Conservation (phyloP, 1,284 basidiomycete species). For the Trichosporon inkin region DNA sequence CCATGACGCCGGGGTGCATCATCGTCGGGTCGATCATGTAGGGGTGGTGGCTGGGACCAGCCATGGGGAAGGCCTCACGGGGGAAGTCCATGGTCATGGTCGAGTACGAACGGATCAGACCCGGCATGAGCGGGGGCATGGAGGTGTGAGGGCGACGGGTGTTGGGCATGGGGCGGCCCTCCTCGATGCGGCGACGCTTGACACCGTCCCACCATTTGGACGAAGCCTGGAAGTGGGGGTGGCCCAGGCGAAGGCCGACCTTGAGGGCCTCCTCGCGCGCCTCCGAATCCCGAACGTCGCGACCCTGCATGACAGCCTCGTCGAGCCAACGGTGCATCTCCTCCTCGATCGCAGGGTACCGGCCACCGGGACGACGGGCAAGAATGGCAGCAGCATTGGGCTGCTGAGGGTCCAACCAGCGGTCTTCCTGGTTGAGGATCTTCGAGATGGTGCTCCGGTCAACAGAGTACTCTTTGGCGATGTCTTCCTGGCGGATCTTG, state of each 20-base stretch:
- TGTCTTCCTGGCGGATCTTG: slow-evolving; percentile 28
- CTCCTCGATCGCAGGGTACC: slow-evolving; percentile 27
- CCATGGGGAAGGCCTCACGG: slow-evolving; percentile 19
- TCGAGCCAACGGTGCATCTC: slow-evolving; percentile 28
- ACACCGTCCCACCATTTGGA: slow-evolving; percentile 30
- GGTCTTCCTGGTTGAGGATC: slow-evolving; percentile 27
- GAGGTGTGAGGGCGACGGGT: slow-evolving; percentile 17
- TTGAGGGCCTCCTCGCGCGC: slow-evolving; percentile 25
- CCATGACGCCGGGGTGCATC: slow-evolving; percentile 11
- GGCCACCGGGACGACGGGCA: slow-evolving; percentile 21
- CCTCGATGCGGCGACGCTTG: slow-evolving; percentile 25
- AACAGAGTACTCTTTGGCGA: slow-evolving; percentile 28
- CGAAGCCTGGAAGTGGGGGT: slow-evolving; percentile 27
- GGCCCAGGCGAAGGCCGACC: slow-evolving; percentile 21
- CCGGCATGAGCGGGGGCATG: slow-evolving; percentile 9
- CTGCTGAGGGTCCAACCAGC: slow-evolving; percentile 24
- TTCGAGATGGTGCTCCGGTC: slow-evolving; percentile 28
- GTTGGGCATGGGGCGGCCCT: slow-evolving; percentile 24
- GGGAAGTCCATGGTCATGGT: slow-evolving; percentile 22
- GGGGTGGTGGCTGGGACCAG: slow-evolving; percentile 16
- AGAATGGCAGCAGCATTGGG: slow-evolving; percentile 16
- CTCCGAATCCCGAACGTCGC: slow-evolving; percentile 24
- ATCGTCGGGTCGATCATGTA: slow-evolving; percentile 15
- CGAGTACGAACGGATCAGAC: slow-evolving; percentile 22
- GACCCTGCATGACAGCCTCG: slow-evolving; percentile 22